phyloP scores from a whole-genome alignment of 108 stramenopile genomes.

The Epithemia pelagica region DNA sequence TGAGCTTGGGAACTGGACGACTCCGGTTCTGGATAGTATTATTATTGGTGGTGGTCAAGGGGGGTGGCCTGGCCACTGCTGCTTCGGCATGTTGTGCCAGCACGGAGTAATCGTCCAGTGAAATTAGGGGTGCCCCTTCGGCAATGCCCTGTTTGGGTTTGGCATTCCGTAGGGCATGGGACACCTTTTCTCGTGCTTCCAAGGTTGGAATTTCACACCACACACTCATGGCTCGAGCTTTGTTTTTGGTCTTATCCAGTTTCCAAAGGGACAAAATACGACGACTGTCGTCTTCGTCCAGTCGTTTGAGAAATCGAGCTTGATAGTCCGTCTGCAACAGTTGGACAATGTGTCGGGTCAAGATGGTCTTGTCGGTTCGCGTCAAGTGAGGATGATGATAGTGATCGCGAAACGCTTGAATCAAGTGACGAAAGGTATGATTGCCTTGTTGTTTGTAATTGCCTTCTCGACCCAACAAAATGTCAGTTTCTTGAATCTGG shows the following conservation, averaged over 20 bases:
- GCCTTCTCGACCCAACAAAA: neutral
- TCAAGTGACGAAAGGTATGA: neutral
- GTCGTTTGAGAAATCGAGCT: neutral
- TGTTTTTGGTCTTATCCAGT: neutral
- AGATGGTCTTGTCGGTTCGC: neutral
- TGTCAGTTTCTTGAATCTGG: too few relatives aligned
- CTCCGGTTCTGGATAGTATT: too few relatives aligned
- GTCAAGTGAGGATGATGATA: neutral
- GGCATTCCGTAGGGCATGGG: neutral
- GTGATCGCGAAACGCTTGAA: neutral
- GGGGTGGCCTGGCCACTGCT: too few relatives aligned
- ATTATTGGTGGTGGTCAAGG: too few relatives aligned
- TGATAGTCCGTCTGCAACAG: neutral
- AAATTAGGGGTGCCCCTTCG: too few relatives aligned
- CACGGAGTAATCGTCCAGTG: too few relatives aligned
- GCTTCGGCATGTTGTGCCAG: too few relatives aligned
- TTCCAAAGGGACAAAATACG: too few relatives aligned
- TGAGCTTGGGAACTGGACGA: too few relatives aligned
- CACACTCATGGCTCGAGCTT: neutral
- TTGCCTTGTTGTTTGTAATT: neutral
- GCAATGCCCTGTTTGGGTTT: neutral
- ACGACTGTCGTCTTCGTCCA: neutral
- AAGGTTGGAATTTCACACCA: neutral
- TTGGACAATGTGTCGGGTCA: neutral
- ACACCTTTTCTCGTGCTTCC: neutral